Evolutionary conservation across 2,329 filamentous ascomycete genomes (phyloP), one percentile per base, ranked within the genome.

Genomic region (Penicillium sp.): DNA sequence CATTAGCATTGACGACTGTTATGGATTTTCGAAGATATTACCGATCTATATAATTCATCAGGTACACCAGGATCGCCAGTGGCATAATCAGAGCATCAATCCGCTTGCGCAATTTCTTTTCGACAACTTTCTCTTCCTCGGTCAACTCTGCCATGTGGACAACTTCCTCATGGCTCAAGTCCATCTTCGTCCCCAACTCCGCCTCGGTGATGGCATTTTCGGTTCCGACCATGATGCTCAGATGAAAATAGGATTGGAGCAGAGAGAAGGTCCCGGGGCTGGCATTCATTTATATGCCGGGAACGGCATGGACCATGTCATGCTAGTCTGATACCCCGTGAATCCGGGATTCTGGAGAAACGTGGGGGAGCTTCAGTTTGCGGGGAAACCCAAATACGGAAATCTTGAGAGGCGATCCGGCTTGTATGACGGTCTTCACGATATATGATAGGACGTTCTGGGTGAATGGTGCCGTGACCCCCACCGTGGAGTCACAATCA

Each of bases 1-100:
- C 5, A 13, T 59, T 46, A 58, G 55, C 40, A 20, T 51, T 11
- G 7, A 26, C 1, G 3, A 5, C 3, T 18, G 10, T 26, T n/a
- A 37, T 24, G 24, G 4, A 16, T n/a, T 29, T 8, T 10, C 29
- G 9, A 2, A 4, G n/a, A 2, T 6, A 1, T 31, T 59, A 75
- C 73, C 74, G 68, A 55, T 76, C 74, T 40, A 76, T 75, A 45
- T 76, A 77, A 57, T 76, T 76, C 64, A 76, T 71, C 43, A 76
- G 60, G 46, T 76, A 76, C 6, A 75, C 70, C n/a, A 70, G 50
- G 43, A 76, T 72, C 26, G 76, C 67, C 53, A 75, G 59, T 10
- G 74, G 74, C 70, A 76, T 74, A 45, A 75, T 72, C 50, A 72
- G 50, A 2, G 59, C 40, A 56, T 77, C 74, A 45, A 77, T 75